Conservation (phyloP, 2,329 filamentous ascomycete species). For the Scedosporium aurantiacum region DNA sequence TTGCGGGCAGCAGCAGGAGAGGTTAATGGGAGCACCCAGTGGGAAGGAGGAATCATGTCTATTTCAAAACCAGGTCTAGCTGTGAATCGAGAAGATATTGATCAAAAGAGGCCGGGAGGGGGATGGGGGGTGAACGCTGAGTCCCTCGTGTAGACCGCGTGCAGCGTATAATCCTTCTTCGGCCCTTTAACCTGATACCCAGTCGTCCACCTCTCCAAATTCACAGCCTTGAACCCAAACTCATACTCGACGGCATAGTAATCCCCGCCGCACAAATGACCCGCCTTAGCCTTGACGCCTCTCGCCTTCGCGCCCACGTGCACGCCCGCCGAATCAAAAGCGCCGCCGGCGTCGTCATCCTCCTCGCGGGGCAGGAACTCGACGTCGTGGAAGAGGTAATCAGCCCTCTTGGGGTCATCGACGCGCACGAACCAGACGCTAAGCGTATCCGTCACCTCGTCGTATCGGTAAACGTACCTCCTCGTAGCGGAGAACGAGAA, state of each 20-base stretch:
- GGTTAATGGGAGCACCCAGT: no score
- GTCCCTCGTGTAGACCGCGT: conserved; percentile 36
- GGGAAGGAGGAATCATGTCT: no score
- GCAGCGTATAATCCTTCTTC: conserved; percentile 60
- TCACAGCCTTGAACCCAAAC: conserved; percentile 50
- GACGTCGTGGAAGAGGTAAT: conserved; percentile 68
- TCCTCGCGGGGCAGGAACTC: conserved; percentile 39
- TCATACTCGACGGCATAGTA: conserved; percentile 60
- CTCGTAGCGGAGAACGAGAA: conserved; percentile 49
- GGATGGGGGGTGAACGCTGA: no score
- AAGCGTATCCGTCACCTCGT: conserved; percentile 45
- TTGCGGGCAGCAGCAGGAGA: no score
- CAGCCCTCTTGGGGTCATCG: conserved; percentile 49
- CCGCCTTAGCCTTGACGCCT: conserved; percentile 40
- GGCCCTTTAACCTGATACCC: conserved; percentile 59
- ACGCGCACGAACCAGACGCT: conserved; percentile 65
- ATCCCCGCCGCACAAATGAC: conserved; percentile 61
- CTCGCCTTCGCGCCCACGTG: neutral
- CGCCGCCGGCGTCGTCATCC: conserved; percentile 9
- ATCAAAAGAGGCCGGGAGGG: no score
- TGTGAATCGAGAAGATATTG: neutral
- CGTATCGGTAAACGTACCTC: conserved; percentile 64
- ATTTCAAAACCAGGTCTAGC: no score
- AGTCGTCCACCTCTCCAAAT: conserved; percentile 46
- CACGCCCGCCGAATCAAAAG: conserved; percentile 1